These are phyloP conservation scores for Gastroboletus turbinatus DNA, from an alignment of 1,284 basidiomycete species.

Conservation along the genomic window DNA sequence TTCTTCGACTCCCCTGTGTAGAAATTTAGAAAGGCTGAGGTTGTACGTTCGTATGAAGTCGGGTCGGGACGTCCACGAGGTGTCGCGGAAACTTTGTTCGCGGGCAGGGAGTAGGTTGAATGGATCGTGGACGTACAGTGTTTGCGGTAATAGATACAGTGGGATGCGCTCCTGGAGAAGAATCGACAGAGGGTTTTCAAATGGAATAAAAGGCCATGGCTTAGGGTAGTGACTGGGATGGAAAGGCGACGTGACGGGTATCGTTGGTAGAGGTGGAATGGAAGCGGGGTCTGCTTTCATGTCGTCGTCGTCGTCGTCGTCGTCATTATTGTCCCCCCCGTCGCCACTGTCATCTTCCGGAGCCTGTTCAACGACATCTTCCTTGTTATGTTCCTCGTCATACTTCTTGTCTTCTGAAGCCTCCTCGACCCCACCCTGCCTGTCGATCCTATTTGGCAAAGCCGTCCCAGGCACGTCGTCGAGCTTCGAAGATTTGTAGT, in stretches of 20 bases:
- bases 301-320: background rate
- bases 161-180: constrained; percentile 36
- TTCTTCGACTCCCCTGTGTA: background rate
- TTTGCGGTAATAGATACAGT: constrained; percentile 35
- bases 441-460: background rate
- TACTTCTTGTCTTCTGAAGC: background rate
- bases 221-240: constrained; percentile 34
- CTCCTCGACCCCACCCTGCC: background rate
- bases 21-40: background rate
- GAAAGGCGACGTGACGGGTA: constrained; percentile 25
- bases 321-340: background rate
- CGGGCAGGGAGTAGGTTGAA: constrained; percentile 13
- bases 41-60: constrained; percentile 24
- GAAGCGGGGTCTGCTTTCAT: background rate
- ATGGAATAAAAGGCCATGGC: constrained; percentile 37
- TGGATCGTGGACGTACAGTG: constrained; percentile 30
- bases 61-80: constrained; percentile 20
- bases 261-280: background rate
- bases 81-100: background rate
- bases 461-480: background rate
- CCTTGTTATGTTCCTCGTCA: background rate
- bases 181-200: constrained; percentile 12
- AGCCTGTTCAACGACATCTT: too few species aligned
- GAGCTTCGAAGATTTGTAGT: background rate
- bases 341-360: background rate